A percentile compares a stretch with the other conserved stretches of the same genome.
Conservation (phyloP, 345 rosid genomes). For the Noccaea caerulescens region DNA sequence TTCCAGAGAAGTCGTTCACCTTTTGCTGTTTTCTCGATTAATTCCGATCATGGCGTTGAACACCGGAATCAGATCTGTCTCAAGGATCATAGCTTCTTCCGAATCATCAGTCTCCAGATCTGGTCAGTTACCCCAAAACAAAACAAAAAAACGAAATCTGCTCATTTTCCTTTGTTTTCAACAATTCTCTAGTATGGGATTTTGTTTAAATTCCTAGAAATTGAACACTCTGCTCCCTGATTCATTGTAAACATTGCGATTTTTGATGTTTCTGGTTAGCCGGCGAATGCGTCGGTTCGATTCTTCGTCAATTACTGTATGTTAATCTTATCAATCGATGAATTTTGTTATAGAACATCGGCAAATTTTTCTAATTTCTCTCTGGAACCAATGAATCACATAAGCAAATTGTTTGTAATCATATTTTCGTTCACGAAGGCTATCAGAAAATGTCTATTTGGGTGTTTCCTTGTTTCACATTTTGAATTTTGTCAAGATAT, state of each 20-base stretch:
- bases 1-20: background rate
- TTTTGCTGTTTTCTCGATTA: conserved; percentile 24
- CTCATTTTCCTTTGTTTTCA: conserved; percentile 3
- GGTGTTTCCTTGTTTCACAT: conserved; percentile 11
- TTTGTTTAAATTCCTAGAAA: conserved; percentile 23
- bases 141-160: background rate
- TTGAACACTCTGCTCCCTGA: conserved; percentile 2
- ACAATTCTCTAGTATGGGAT: background rate
- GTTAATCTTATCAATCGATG: background rate
- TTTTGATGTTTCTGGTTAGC: background rate
- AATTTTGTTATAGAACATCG: background rate
- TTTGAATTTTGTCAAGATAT: background rate
- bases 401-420: no score
- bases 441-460: background rate
- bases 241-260: background rate
- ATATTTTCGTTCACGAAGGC: background rate
- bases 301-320: background rate
- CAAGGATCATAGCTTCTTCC: conserved; percentile 66
- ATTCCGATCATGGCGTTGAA: conserved; percentile 62
- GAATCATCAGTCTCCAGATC: conserved; percentile 59
- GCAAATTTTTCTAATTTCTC: no score
- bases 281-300: background rate
- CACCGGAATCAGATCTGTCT: conserved; percentile 68
- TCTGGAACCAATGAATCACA: no score
- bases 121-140: conserved; percentile 46